These are phyloP conservation scores for Ambispora gerdemannii DNA, from an alignment of 192 early-diverging fungal species.

Conservation along the genomic window DNA sequence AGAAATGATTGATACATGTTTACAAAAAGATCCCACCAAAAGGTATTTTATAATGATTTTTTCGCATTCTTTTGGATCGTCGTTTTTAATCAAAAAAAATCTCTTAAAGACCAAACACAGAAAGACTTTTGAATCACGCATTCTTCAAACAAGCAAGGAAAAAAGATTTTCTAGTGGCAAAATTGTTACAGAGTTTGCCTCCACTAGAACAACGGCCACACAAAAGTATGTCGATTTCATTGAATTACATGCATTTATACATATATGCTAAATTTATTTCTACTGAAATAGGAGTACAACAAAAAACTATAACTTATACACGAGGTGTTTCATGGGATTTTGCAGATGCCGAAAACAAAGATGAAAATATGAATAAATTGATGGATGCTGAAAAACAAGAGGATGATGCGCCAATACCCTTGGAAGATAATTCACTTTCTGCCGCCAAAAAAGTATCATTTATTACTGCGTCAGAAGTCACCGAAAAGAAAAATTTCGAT, in stretches of 20 bases:
- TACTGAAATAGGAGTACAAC: constrained; percentile 37
- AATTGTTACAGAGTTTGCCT: constrained; percentile 57
- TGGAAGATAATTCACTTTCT: neutral
- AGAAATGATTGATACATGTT: constrained; percentile 82
- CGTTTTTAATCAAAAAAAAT: neutral
- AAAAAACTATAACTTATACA: constrained; percentile 41
- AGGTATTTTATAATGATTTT: constrained; percentile 39
- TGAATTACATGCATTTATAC: neutral
- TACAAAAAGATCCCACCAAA: constrained; percentile 75
- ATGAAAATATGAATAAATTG: constrained; percentile 13
- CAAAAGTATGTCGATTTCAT: constrained; percentile 41
- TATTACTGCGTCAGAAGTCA: neutral
- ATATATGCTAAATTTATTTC: neutral
- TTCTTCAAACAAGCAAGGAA: constrained; percentile 81
- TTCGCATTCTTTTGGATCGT: neutral
- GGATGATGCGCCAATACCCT: neutral
- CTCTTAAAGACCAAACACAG: constrained; percentile 62
- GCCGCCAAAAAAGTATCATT: neutral
- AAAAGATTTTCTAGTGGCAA: constrained; percentile 56
- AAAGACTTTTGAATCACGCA: constrained; percentile 70
- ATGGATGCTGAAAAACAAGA: constrained; percentile 9
- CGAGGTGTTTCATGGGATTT: constrained; percentile 72
- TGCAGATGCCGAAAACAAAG: constrained; percentile 41
- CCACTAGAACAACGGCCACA: constrained; percentile 68
- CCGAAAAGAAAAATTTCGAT: too few relatives aligned